These are phyloP conservation scores for Podaxis sp. DNA, from an alignment of 768 basidiomycete genomes.

Conservation along the genomic window DNA sequence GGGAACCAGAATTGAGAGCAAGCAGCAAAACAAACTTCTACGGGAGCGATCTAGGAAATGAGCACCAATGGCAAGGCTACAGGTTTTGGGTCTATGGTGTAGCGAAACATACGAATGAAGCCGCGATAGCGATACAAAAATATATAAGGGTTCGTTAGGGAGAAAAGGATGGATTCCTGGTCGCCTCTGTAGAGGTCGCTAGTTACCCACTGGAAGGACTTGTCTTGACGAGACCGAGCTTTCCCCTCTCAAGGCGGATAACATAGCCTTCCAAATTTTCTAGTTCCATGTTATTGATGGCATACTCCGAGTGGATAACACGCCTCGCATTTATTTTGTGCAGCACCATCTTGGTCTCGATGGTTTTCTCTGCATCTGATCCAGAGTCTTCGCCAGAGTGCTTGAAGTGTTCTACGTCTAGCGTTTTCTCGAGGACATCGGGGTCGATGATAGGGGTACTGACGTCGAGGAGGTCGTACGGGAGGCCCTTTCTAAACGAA, in stretches of 20 bases:
- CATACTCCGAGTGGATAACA: constrained; percentile 67
- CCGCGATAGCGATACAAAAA: constrained; percentile 9
- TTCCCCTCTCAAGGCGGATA: constrained; percentile 52
- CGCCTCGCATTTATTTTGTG: constrained; percentile 70
- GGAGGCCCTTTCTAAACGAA: constrained; percentile 23
- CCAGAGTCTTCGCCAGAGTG: constrained; percentile 18
- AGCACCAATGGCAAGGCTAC: constrained; percentile 6
- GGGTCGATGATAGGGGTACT: constrained; percentile 47
- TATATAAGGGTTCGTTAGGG: background rate
- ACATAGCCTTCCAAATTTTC: constrained; percentile 62
- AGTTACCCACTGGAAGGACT: background rate
- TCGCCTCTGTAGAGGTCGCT: background rate
- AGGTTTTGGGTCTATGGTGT: background rate
- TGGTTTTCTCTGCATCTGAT: constrained; percentile 35
- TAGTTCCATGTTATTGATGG: constrained; percentile 64
- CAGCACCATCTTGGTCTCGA: constrained; percentile 52
- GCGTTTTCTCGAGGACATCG: constrained; percentile 33
- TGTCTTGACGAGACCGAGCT: constrained; percentile 46
- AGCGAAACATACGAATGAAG: background rate
- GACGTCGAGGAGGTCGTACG: constrained; percentile 51
- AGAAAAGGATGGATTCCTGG: background rate
- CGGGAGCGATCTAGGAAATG: constrained; percentile 4
- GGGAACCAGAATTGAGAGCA: background rate
- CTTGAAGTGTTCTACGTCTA: constrained; percentile 23
- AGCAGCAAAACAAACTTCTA: background rate